Evolutionary conservation across 371 early-diverging fungal genomes (phyloP).

Genomic region (Actinomortierella wolfii): DNA sequence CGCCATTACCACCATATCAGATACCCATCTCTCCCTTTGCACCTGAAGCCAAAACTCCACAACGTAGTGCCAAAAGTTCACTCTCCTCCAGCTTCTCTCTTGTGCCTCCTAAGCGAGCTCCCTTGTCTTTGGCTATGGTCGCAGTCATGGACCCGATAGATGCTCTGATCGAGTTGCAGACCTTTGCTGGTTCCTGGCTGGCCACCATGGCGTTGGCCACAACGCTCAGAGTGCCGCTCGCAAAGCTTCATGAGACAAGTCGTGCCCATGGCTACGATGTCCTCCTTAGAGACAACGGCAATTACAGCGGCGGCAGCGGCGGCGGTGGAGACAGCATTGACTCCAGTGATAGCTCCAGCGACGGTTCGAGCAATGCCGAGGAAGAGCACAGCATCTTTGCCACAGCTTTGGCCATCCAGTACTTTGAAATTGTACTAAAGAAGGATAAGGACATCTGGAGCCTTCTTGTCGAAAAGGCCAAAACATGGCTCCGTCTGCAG

Average conservation of each 20-base stretch:
- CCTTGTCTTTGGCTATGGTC: not conserved
- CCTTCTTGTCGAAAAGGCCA: constrained; percentile 10
- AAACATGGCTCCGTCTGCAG: constrained; percentile 4
- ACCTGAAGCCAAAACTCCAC: too few relatives aligned
- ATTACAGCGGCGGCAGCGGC: too few relatives aligned
- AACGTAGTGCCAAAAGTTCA: too few relatives aligned
- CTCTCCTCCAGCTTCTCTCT: not conserved
- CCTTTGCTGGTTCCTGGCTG: constrained; percentile 13
- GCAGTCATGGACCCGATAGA: constrained; percentile 7
- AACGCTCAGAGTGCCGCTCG: constrained; percentile 5
- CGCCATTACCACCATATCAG: too few relatives aligned
- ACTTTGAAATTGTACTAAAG: constrained; percentile 7
- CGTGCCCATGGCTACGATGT: constrained; percentile 3
- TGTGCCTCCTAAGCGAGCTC: not conserved
- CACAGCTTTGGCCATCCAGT: constrained; percentile 9
- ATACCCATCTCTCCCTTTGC: too few relatives aligned
- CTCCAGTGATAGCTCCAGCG: too few relatives aligned
- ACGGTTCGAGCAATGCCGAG: constrained; percentile 1
- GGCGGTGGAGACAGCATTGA: too few relatives aligned
- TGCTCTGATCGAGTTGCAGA: constrained; percentile 9
- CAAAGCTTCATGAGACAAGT: constrained; percentile 5
- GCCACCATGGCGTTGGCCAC: constrained; percentile 6
- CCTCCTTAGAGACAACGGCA: too few relatives aligned
- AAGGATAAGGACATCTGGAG: constrained; percentile 6
- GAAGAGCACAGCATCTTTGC: constrained; percentile 9